Base-by-base conservation (phyloP, 1,284 basidiomycete genomes). In the Boletus mariae region DNA sequence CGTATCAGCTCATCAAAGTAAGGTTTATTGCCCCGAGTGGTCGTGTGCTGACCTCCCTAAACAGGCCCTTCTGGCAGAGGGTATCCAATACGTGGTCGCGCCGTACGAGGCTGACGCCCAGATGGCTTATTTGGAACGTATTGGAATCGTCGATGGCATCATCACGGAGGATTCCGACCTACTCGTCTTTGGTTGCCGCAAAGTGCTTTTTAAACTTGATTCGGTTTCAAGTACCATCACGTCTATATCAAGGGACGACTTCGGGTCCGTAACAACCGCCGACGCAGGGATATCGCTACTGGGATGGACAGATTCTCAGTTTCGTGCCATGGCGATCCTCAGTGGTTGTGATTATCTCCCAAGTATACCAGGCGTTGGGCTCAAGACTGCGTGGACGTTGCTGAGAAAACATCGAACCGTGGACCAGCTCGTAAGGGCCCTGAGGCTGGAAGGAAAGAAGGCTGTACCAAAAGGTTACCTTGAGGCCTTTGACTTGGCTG, bases 51-150 rank as follows among this genome's bases (percentile, higher is more conserved):
- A 70, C 44, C 28, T 45, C 44, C 43, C 40, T 45, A 11, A 53
- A 17, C 61, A 96, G 92, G 93, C 90, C 4, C 76, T 98, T 35
- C 82, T 81, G 49, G 89, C 87, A 6, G 92, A 95, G 66, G 73
- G 74, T 23, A 80, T 97, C 13, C 70, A 81, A 25, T 98, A 97
- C 67, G 78, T 99, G 26, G 97, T 99, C 5, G 97, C 97, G 5
- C 97, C 97, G 0, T 99, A 99, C 71, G 97, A 99, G 76, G 97
- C 97, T 0, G 97, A 99, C 67, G 94, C 97, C 0, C 97, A 99
- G 71, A 82, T 99, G 54, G 90, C 93, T 51, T 98, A 88, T 71
- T 79, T 99, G 45, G 97, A 99, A 67, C 83, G 83, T 44, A 72
- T 78, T 42, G 91, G 92, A 12, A 66, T 92, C 47, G 92, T 97